A percentile compares a stretch with the other conserved stretches of the same genome.
phyloP scores from a whole-genome alignment of 148 eudicot genomes.

The Persicaria tinctoria region DNA sequence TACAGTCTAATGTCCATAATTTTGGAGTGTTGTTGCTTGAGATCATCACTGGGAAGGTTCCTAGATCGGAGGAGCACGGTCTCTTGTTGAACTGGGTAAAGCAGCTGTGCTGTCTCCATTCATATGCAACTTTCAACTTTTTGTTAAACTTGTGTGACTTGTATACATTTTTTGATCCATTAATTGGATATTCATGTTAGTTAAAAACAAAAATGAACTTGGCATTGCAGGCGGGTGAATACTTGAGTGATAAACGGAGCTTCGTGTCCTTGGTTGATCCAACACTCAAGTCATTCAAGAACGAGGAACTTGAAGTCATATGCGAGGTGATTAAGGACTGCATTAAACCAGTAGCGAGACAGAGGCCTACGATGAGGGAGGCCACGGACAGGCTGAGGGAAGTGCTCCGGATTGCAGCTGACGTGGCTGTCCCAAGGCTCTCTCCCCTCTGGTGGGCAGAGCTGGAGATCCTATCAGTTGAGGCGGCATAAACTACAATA shows the following conservation, averaged over 20 bases:
- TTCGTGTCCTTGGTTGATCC: conserved; percentile 51
- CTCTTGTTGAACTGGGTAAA: conserved; percentile 65
- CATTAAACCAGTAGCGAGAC: conserved; percentile 31
- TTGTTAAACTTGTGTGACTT: no score
- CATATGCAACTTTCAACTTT: no score
- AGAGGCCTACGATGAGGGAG: conserved; percentile 55
- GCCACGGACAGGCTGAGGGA: conserved; percentile 36
- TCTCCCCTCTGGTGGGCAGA: conserved; percentile 99
- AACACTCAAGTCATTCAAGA: conserved; percentile 47
- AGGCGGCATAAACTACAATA: conserved; percentile 33
- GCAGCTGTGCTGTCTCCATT: no score
- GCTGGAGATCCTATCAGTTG: conserved; percentile 78
- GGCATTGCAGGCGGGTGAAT: conserved; percentile 40
- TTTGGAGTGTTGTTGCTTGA: conserved; percentile 82
- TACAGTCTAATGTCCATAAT: conserved; percentile 51
- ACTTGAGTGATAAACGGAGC: conserved; percentile 34
- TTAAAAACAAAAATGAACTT: neutral
- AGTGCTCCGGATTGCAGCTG: conserved; percentile 51
- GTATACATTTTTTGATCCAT: no score
- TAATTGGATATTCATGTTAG: no score
- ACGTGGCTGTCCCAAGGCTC: conserved; percentile 66
- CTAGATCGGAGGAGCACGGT: conserved; percentile 55
- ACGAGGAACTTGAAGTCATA: conserved; percentile 53
- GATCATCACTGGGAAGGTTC: conserved; percentile 65
- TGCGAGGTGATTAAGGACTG: conserved; percentile 61